Evolutionary conservation across 768 basidiomycete species (phyloP), one percentile per base, ranked within the genome.

Genomic region (Lactifluus rugatus): DNA sequence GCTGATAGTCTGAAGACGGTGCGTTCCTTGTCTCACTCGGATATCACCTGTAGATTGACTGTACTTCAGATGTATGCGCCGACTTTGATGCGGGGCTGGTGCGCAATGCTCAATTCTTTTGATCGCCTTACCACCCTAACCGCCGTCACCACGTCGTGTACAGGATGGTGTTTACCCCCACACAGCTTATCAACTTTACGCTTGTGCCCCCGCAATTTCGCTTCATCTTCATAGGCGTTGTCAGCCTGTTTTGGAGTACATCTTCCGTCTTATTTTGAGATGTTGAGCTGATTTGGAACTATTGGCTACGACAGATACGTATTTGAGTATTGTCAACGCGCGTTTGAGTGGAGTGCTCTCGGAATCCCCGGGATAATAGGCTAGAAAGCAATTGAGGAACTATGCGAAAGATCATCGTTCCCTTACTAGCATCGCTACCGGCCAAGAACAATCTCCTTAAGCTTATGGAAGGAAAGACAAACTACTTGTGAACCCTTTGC

Each of bases 191-290:
- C 74, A 93, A 93, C 71, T 93, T 92, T 65, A 73, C 81, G 9
- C 21, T 92, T 32, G 79, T 90, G 1, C 90, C 90, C 1, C 82
- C 79, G 4, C 89, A 92, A 64, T 71, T 90, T 36, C 82, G 89
- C 37, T 84, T 92, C 53, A 76, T 85, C 19, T 74, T 85, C 19
- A 81, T 93, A 23, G 79, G 88, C 65, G 78, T 86, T 11, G 87
- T 91, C 52, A 85, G 84, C 65, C 76, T 90, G 59, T 86, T 87
- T 73, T 89, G 87, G 88, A 90, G 88, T 90, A 67, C 47, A 85
- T 78, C 13, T 10, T 21, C 25, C 19, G 3, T 25, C 3, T 11
- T 16, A 3, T 48, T 56, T 46, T 14, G 16, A 34, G 41, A 25
- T 28, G 10, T 25, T 5, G 9, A 8, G 21, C 28, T 8, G 41